Conservation (phyloP, 768 basidiomycete species). For the Rubroboletus satanas region DNA sequence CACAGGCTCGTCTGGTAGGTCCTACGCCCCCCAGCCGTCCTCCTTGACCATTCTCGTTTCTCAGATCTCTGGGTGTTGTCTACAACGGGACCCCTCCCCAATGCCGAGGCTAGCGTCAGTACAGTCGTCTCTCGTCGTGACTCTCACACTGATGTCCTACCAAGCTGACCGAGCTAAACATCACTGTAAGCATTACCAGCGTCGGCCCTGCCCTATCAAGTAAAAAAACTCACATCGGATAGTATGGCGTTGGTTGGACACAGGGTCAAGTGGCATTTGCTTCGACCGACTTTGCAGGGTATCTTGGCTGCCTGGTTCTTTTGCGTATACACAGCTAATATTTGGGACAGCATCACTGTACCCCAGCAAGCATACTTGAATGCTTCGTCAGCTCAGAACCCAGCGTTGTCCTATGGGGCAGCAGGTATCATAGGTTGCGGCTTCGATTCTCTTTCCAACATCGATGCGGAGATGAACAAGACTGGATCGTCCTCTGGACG, state of each 20-base stretch:
- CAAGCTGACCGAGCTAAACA: constrained; percentile 50
- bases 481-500: constrained; percentile 60
- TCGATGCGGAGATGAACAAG: constrained; percentile 58
- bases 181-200: constrained; percentile 45
- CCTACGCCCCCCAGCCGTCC: background rate
- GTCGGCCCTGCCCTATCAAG: background rate
- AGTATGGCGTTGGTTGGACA: constrained; percentile 86
- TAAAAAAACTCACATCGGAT: background rate
- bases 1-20: constrained; percentile 58
- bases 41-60: background rate
- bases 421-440: constrained; percentile 73
- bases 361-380: constrained; percentile 71
- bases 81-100: constrained; percentile 44
- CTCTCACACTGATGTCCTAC: constrained; percentile 4
- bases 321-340: constrained; percentile 6
- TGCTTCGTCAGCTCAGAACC: constrained; percentile 60
- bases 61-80: constrained; percentile 71
- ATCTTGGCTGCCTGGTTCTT: constrained; percentile 18
- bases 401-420: constrained; percentile 68
- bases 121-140: background rate
- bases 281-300: constrained; percentile 69
- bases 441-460: constrained; percentile 69
- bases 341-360: constrained; percentile 49
- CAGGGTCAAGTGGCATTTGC: constrained; percentile 61
- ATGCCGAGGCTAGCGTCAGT: constrained; percentile 46